Evolutionary conservation across 1,139 yeast species (phyloP).

Genomic region (Candida sojae): DNA sequence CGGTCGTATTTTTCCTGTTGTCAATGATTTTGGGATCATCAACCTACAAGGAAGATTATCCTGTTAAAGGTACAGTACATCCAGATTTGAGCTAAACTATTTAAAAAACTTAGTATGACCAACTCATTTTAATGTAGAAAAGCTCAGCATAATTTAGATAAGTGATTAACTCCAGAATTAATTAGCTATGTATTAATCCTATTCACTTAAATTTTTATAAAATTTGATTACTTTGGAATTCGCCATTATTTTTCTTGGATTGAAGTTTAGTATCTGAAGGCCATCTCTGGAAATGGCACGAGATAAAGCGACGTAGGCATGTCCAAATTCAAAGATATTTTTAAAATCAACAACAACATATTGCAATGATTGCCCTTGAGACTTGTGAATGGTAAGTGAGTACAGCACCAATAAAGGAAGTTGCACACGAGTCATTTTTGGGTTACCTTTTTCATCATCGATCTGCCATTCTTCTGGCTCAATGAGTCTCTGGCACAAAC

Average conservation of each 20-base stretch:
- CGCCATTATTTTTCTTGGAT: constrained; percentile 18
- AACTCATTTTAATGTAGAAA: too few species aligned
- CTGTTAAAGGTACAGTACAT: too few species aligned
- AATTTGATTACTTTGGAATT: constrained; percentile 10
- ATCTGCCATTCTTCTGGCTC: constrained; percentile 48
- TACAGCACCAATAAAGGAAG: constrained; percentile 89
- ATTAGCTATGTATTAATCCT: too few species aligned
- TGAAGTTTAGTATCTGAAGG: constrained; percentile 73
- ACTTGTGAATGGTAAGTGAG: constrained; percentile 94
- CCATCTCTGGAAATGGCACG: constrained; percentile 82
- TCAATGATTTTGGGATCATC: too few species aligned
- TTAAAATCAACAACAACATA: constrained; percentile 74
- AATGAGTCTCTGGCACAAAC: constrained; percentile 34
- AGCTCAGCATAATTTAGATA: too few species aligned
- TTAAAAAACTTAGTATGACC: too few species aligned
- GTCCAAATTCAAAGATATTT: constrained; percentile 85
- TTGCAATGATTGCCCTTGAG: constrained; percentile 24
- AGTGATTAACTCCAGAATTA: too few species aligned
- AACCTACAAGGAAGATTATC: too few species aligned
- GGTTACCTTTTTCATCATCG: constrained; percentile 37
- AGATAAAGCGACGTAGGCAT: constrained; percentile 90
- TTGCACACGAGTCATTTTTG: constrained; percentile 46
- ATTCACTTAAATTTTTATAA: constrained; percentile 5
- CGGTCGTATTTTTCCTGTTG: too few species aligned
- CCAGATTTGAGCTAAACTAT: too few species aligned